These are phyloP conservation scores for Fusarium hostae DNA, from an alignment of 2,329 filamentous ascomycete species.

Conservation along the genomic window DNA sequence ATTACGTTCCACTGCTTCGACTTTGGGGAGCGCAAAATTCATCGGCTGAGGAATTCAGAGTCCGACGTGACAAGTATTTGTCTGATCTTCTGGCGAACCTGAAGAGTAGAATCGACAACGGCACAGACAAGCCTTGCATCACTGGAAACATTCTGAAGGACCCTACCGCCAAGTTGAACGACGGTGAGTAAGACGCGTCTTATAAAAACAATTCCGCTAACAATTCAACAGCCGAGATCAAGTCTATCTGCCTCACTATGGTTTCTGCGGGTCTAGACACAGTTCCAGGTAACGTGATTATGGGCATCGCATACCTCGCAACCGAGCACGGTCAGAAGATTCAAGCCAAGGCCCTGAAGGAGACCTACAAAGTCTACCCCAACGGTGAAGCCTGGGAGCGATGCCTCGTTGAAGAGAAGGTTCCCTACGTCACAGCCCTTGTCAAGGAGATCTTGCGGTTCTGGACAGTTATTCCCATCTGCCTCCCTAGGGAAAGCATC, in stretches of 20 bases:
- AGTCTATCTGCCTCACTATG: conserved; percentile 85
- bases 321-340: conserved; percentile 74
- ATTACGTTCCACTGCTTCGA: conserved; percentile 82
- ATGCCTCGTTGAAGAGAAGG: conserved; percentile 78
- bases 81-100: conserved; percentile 73
- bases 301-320: conserved; percentile 82
- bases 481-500: conserved; percentile 76
- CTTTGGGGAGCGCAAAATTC: conserved; percentile 70
- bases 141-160: conserved; percentile 66
- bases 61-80: conserved; percentile 73
- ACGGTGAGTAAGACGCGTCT: conserved; percentile 36
- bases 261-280: conserved; percentile 85
- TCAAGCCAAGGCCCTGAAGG: conserved; percentile 74
- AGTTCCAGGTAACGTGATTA: conserved; percentile 81
- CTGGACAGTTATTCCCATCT: conserved; percentile 84
- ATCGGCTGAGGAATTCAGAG: conserved; percentile 72
- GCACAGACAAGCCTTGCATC: conserved; percentile 56
- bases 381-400: conserved; percentile 80
- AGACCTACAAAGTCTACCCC: conserved; percentile 78
- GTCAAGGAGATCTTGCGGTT: conserved; percentile 83
- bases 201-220: not conserved
- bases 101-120: conserved; percentile 52
- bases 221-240: conserved; percentile 72
- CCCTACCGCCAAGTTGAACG: conserved; percentile 56
- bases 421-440: conserved; percentile 80